A percentile compares a stretch with the other conserved stretches of the same genome.
Conservation (phyloP, 2,329 filamentous ascomycete species). For the Fusarium newnesense region DNA sequence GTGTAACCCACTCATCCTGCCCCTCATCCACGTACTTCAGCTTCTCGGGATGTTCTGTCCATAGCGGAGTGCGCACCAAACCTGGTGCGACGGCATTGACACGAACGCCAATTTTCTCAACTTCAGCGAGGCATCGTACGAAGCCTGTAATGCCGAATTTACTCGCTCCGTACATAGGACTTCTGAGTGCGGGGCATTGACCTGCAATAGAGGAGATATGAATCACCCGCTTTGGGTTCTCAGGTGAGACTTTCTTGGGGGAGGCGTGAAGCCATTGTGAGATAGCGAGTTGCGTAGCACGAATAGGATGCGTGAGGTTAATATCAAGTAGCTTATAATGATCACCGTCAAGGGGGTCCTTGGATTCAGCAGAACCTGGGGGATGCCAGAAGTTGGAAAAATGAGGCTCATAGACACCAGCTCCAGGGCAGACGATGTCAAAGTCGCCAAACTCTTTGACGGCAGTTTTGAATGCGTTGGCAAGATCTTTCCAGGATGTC, state of each 20-base stretch:
- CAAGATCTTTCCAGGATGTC: constrained; percentile 53
- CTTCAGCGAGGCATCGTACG: constrained; percentile 51
- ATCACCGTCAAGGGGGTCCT: constrained; percentile 44
- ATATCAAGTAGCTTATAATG: constrained; percentile 53
- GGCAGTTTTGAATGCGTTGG: constrained; percentile 49
- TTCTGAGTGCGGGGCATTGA: constrained; percentile 47
- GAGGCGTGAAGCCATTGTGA: constrained; percentile 49
- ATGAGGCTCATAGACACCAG: constrained; percentile 58
- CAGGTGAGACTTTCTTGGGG: constrained; percentile 25
- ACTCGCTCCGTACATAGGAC: constrained; percentile 53
- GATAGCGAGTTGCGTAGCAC: constrained; percentile 53
- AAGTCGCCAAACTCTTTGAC: constrained; percentile 51
- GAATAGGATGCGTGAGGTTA: constrained; percentile 56
- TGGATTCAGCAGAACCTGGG: constrained; percentile 49
- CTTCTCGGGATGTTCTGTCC: constrained; percentile 58
- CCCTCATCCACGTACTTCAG: constrained; percentile 48
- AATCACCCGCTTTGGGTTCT: constrained; percentile 51
- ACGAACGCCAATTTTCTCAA: constrained; percentile 51
- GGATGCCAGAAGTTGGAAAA: constrained; percentile 57
- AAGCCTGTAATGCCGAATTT: constrained; percentile 54
- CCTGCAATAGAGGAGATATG: constrained; percentile 53
- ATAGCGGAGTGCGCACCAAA: constrained; percentile 57
- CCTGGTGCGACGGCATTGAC: constrained; percentile 59
- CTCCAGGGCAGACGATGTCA: constrained; percentile 58
- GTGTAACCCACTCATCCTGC: constrained; percentile 54